A percentile compares a stretch with the other conserved stretches of the same genome.
Conservation (phyloP, 495 filamentous ascomycete genomes). For the Copromyces sp. region DNA sequence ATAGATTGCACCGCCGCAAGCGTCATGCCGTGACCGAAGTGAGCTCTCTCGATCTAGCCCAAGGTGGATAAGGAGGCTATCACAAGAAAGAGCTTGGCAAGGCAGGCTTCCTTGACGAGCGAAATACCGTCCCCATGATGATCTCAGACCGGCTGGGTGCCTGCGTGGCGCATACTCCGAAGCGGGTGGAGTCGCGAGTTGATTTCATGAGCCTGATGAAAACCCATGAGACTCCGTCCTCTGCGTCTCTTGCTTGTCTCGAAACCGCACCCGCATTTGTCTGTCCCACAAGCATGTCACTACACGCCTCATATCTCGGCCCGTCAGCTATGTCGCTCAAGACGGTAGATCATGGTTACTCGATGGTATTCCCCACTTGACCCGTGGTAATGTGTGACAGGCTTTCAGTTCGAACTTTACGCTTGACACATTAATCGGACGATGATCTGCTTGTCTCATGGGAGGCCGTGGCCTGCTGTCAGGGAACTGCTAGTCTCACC, state of each 20-base stretch:
- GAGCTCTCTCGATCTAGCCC: conserved; percentile 5
- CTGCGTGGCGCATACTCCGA: conserved; percentile 8
- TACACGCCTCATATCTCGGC: conserved; percentile 16
- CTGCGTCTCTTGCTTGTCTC: conserved; percentile 11
- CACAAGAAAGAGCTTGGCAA: not conserved
- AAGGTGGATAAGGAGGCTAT: conserved; percentile 3
- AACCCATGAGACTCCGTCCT: not conserved
- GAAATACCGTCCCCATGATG: not conserved
- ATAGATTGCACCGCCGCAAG: conserved; percentile 9
- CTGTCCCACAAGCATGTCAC: conserved; percentile 23
- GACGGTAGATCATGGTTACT: not conserved
- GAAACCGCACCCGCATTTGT: conserved; percentile 13
- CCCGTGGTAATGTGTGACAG: conserved; percentile 14
- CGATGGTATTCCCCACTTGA: conserved; percentile 7
- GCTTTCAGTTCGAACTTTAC: not conserved
- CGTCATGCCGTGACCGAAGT: conserved; percentile 12
- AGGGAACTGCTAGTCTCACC: conserved; percentile 14
- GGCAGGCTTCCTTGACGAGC: not conserved
- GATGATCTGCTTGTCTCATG: conserved; percentile 15
- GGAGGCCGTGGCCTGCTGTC: conserved; percentile 7
- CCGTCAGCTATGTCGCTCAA: conserved; percentile 8
- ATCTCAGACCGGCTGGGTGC: not conserved
- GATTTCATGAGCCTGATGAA: conserved; percentile 2
- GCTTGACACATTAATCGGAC: conserved; percentile 1
- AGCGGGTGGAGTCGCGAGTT: not conserved